Percentiles rank a stretch among this genome's conserved stretches.
These are phyloP conservation scores for Gossypium raimondii DNA, from an alignment of 345 rosid genomes.

Conservation along the genomic window DNA sequence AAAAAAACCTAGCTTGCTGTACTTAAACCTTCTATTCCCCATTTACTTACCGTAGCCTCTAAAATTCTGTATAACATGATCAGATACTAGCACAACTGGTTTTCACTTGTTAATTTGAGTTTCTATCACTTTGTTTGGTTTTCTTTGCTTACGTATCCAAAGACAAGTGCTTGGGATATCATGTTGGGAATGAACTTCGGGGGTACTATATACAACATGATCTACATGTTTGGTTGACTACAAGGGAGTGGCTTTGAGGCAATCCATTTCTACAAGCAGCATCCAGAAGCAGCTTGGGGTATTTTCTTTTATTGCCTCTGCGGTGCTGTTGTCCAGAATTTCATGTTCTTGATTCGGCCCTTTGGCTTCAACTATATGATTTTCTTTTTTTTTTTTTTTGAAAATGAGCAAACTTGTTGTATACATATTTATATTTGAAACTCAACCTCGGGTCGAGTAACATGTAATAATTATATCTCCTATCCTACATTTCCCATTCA, in stretches of 20 bases:
- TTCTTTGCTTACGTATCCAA: slow-evolving; percentile 50
- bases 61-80: background rate
- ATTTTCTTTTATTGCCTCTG: slow-evolving; percentile 73
- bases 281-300: slow-evolving; percentile 90
- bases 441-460: too few relatives aligned
- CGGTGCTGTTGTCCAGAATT: slow-evolving; percentile 92
- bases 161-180: slow-evolving; percentile 86
- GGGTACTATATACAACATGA: slow-evolving; percentile 81
- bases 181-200: slow-evolving; percentile 96
- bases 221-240: slow-evolving; percentile 89
- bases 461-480: too few relatives aligned
- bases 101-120: background rate
- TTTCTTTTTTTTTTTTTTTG: too few relatives aligned
- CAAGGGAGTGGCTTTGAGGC: slow-evolving; percentile 69
- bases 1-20: too few relatives aligned
- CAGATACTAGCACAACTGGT: background rate
- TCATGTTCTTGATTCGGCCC: slow-evolving; percentile 89
- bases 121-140: background rate
- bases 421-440: too few relatives aligned
- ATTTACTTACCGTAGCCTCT: background rate
- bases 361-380: slow-evolving; percentile 13
- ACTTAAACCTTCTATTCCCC: background rate
- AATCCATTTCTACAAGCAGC: slow-evolving; percentile 65
- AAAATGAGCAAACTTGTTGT: too few relatives aligned
- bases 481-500: too few relatives aligned